These are phyloP conservation scores for Xanthoconium stramineum DNA, from an alignment of 768 basidiomycete genomes.

Conservation along the genomic window DNA sequence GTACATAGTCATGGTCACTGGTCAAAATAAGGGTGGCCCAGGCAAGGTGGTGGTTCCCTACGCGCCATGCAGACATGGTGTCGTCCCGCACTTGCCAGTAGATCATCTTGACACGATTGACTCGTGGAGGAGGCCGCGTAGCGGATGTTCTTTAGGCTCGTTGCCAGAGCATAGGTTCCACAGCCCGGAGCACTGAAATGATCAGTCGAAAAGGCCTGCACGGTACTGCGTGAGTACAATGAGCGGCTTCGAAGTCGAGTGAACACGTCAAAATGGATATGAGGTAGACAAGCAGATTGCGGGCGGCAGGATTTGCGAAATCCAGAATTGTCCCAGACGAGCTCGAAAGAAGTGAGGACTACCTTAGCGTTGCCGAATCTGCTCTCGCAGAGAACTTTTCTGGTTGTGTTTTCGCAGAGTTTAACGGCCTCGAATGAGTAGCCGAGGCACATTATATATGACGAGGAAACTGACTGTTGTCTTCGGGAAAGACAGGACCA, in stretches of 20 bases:
- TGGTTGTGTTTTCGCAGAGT: not conserved
- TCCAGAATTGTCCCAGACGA: not conserved
- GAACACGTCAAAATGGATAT: not conserved
- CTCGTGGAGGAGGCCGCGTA: not conserved
- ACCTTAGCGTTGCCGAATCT: not conserved
- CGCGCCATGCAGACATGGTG: not conserved
- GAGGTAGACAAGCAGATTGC: not conserved
- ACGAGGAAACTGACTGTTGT: not conserved
- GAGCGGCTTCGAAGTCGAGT: not conserved
- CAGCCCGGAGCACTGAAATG: not conserved
- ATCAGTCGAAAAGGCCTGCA: not conserved
- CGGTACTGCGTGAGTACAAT: too few relatives aligned
- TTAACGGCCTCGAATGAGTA: not conserved
- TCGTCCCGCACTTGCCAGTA: not conserved
- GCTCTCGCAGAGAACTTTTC: not conserved
- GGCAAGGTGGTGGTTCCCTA: too few relatives aligned
- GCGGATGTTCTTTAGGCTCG: slow-evolving; percentile 1
- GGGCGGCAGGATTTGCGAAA: not conserved
- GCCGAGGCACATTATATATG: not conserved
- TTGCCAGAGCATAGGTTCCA: not conserved
- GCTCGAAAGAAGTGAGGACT: not conserved
- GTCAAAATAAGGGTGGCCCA: too few relatives aligned
- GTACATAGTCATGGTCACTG: too few relatives aligned
- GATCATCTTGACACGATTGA: not conserved
- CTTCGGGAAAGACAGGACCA: slow-evolving; percentile 5